Conservation (phyloP, 148 eudicot genomes). For the Silene latifolia region DNA sequence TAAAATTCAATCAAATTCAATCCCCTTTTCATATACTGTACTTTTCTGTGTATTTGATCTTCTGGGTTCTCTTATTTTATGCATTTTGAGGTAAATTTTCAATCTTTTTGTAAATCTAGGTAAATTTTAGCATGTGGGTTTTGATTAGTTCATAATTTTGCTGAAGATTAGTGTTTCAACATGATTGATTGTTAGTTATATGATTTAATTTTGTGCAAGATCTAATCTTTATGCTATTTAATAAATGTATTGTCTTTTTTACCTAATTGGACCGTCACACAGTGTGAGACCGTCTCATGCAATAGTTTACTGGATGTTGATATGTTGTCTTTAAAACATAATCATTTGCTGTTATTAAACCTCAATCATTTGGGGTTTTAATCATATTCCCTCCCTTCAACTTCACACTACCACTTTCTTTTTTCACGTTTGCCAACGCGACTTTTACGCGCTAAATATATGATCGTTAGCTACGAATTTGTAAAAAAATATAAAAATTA, state of each 20-base stretch:
- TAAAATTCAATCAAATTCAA: not conserved
- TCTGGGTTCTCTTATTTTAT: conserved; percentile 5
- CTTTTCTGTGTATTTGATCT: not conserved
- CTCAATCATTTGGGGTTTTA: not conserved
- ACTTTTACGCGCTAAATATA: too few species aligned
- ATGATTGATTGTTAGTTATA: not conserved
- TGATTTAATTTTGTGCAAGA: not conserved
- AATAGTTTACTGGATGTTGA: not conserved
- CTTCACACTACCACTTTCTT: too few species aligned
- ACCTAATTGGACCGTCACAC: too few species aligned
- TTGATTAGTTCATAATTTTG: not conserved
- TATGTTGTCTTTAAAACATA: not conserved
- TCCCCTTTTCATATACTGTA: not conserved
- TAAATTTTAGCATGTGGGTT: not conserved
- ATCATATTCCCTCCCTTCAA: too few species aligned
- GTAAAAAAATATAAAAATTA: too few species aligned
- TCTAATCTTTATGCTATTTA: not conserved
- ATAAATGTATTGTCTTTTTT: too few species aligned
- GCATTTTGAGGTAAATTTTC: not conserved
- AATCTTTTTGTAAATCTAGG: not conserved
- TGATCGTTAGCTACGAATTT: too few species aligned
- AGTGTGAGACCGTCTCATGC: too few species aligned
- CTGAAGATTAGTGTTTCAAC: not conserved
- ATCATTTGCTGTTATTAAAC: too few species aligned
- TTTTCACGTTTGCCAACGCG: too few species aligned